Evolutionary conservation across 1,139 yeast species (phyloP), one percentile per base, ranked within the genome.

Genomic region (Debaryomyces udenii): DNA sequence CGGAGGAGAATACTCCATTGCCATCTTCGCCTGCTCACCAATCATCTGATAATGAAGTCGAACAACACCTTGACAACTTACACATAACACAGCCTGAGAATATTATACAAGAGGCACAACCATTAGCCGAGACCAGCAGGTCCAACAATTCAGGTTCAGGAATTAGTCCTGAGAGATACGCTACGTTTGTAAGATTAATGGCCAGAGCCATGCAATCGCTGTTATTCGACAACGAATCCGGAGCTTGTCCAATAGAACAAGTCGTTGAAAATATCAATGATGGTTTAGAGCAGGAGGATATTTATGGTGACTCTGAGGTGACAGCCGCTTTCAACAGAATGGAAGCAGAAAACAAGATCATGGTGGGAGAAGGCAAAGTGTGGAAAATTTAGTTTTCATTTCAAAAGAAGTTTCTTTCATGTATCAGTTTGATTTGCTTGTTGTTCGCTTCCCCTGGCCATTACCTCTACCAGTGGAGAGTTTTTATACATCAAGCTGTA

Each of bases 361-460:
- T 81, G 80, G 56, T 74, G 22, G 75, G 81, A 27, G 89, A 82
- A 38, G 86, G 78, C 24, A 78, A 78, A 57, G 74, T 84, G 32
- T 83, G 81, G 78, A 74, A 76, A 61, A 77, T 81, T 37, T 79
- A 54, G 43, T 27, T 13, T 27, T 34, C 31, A 5, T 36, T 29
- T 30, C 16, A 16, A 27, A 11, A 26, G 15, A 14, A 23, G 13
- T 26, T 9, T n/a, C 11, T 38, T 34, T 13, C 29, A 27, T 15
- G 36, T 32, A 33, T 11, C 27, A 17, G 16, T 13, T 34, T 32
- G 11, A 14, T 15, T 33, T 26, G 11, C 24, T 24, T 26, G 15
- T 24, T 34, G 37, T 26, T 20, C 22, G 7, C 5, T 6, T 7
- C 7, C 22, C 22, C 22, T 20, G 7, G 7, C 7, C 22, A 20